These are phyloP conservation scores for Trypanosoma brucei DNA, from an alignment of 208 protist species.

Conservation along the genomic window DNA sequence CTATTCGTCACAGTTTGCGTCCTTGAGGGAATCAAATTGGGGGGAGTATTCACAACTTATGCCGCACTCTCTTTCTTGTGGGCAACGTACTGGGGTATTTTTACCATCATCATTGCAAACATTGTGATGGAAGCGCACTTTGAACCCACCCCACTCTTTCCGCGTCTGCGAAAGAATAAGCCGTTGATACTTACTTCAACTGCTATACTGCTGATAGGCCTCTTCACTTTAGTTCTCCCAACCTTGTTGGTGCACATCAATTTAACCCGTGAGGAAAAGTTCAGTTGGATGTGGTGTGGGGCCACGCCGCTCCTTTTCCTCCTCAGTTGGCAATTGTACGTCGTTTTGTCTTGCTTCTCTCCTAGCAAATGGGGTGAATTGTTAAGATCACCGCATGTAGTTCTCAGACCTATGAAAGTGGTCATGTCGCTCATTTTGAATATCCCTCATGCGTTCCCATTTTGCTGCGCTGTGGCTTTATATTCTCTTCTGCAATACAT, in stretches of 20 bases:
- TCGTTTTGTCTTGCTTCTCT: conserved; percentile 45
- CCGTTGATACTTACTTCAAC: conserved; percentile 48
- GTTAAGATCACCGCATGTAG: too few relatives aligned
- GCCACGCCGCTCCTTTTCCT: conserved; percentile 59
- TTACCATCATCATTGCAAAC: conserved; percentile 65
- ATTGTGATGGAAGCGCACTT: conserved; percentile 80
- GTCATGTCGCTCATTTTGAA: conserved; percentile 53
- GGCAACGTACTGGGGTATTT: conserved; percentile 54
- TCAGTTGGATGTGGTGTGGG: conserved; percentile 78
- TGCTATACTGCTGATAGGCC: conserved; percentile 45
- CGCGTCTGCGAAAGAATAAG: conserved; percentile 58
- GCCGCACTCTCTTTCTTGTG: conserved; percentile 55
- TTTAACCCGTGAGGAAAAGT: conserved; percentile 34
- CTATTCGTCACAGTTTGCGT: conserved; percentile 45
- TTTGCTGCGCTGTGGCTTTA: conserved; percentile 52
- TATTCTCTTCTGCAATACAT: conserved; percentile 69
- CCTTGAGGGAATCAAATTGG: conserved; percentile 33
- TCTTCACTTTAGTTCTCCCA: conserved; percentile 51
- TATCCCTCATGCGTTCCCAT: conserved; percentile 64
- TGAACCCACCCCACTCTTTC: conserved; percentile 64
- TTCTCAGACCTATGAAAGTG: too few relatives aligned
- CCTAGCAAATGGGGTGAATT: conserved; percentile 22
- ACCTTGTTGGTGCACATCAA: conserved; percentile 70
- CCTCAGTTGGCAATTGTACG: conserved; percentile 68
- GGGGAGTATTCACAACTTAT: conserved; percentile 24